Evolutionary conservation across 2,329 filamentous ascomycete species (phyloP).

Genomic region (Tolypocladium pustulatum): DNA sequence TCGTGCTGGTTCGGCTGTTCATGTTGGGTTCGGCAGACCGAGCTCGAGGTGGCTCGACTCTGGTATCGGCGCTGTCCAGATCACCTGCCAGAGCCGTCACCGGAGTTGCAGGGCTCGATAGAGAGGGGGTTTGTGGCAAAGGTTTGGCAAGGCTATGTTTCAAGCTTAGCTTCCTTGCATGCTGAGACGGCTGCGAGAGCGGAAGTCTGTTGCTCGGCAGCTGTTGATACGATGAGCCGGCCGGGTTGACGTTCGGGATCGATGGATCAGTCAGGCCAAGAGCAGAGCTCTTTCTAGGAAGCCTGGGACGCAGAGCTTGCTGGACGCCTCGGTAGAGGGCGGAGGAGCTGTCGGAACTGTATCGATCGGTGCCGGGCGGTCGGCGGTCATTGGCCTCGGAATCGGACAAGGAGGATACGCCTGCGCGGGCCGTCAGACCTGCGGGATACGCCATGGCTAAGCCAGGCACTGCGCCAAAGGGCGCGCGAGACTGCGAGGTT

Average conservation of each 20-base stretch:
- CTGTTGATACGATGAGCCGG: constrained; percentile 1
- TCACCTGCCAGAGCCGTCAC: constrained; percentile 9
- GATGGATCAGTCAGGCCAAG: constrained; percentile 22
- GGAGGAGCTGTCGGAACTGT: constrained; percentile 36
- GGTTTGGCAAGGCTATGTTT: constrained; percentile 49
- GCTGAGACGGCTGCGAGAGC: constrained; percentile 21
- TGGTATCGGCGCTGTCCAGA: background rate
- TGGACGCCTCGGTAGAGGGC: constrained; percentile 42
- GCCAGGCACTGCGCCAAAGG: background rate
- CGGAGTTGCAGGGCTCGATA: constrained; percentile 14
- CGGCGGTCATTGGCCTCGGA: constrained; percentile 30
- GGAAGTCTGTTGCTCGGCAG: constrained; percentile 8
- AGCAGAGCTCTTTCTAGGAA: constrained; percentile 33
- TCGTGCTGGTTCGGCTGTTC: constrained; percentile 33
- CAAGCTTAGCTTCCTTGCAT: constrained; percentile 44
- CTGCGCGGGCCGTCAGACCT: constrained; percentile 19
- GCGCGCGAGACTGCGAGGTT: background rate
- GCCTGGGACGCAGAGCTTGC: constrained; percentile 32
- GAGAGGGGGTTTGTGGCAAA: constrained; percentile 38
- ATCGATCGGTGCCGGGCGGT: constrained; percentile 16
- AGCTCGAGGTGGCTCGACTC: background rate
- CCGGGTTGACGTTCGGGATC: background rate
- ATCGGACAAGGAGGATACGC: constrained; percentile 31
- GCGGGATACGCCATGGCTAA: constrained; percentile 14
- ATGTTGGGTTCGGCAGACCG: constrained; percentile 14